Base-by-base conservation (phyloP, 208 protist species). In the Lotmaria passim region DNA sequence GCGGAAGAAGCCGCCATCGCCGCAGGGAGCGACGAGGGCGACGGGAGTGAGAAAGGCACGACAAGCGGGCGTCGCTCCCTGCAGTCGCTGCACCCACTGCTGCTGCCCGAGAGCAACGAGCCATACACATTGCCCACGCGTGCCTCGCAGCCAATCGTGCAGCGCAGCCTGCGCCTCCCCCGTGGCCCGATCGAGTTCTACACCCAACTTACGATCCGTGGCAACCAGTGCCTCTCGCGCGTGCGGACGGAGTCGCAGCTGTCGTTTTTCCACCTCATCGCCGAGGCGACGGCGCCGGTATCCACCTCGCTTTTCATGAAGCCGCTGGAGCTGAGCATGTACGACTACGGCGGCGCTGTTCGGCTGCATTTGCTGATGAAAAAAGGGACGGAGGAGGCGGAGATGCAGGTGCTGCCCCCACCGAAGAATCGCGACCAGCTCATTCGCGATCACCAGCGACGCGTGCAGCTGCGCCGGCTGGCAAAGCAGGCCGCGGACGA, bases 301-400 rank as follows among this genome's bases (percentile, higher is more conserved):
- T 76, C 76, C 10, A 71, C 75, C 12, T 73, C 72, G n/a, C 72
- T 69, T 59, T 83, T 83, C 31, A 86, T 83, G 76, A 63, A 71
- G 41, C 81, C 81, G 28, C 56, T 86, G 24, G 74, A 79, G 31
- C 39, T 70, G 30, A 39, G 48, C 65, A 57, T 50, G 19, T 86
- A 80, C 73, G 81, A 86, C 73, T 86, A 83, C 66, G 81, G 81
- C 30, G 81, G 81, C 24, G 74, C 81, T 2, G 56, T 79, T 19
- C 53, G 70, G 8, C 41, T 86, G 46, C 70, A 83, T 41, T 53
- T 74, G 52, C 8, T 85, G 51, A 57, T 48, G 53, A 62, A 76
- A 36, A 56, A 33, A 2, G 31, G 34, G 11, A 75, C 71, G n/a
- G 68, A 56, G 3, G 44, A 68, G 4, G 69, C 76, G 38, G 70